A percentile compares a stretch with the other conserved stretches of the same genome.
Conservation (phyloP, 495 filamentous ascomycete species). For the Patellaria atrata region DNA sequence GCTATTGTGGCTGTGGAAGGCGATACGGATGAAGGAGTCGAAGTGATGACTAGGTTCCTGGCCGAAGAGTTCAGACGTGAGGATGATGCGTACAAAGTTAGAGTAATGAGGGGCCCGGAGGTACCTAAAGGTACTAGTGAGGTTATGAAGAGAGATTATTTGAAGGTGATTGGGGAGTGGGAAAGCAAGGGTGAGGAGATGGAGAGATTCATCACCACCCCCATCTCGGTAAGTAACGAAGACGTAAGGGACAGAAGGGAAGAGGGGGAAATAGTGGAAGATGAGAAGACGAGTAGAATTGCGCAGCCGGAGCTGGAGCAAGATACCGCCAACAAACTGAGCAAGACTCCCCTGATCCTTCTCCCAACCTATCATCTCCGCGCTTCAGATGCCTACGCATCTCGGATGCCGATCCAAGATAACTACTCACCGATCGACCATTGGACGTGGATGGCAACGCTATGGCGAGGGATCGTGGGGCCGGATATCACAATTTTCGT, state of each 20-base stretch:
- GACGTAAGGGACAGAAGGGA: conserved; percentile 1
- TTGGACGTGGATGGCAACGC: conserved; percentile 95
- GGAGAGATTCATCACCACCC: conserved; percentile 42
- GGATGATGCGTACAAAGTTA: conserved; percentile 43
- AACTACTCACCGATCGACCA: conserved; percentile 73
- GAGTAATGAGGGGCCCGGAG: conserved; percentile 36
- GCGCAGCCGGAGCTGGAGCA: background rate
- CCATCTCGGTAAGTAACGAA: background rate
- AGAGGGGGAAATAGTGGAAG: too few species aligned
- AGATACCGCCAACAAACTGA: conserved; percentile 1
- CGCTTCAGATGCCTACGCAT: conserved; percentile 58
- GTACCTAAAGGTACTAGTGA: conserved; percentile 23
- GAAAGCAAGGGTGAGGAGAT: conserved; percentile 56
- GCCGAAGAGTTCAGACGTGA: conserved; percentile 42
- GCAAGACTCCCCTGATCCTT: conserved; percentile 47
- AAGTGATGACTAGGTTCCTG: conserved; percentile 44
- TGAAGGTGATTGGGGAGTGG: conserved; percentile 58
- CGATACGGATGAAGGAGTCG: conserved; percentile 38
- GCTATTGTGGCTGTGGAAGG: conserved; percentile 77
- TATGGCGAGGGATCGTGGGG: conserved; percentile 79
- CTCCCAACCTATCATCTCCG: conserved; percentile 65
- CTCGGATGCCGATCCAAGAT: conserved; percentile 57
- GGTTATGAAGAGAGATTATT: conserved; percentile 38
- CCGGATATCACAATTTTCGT: conserved; percentile 76
- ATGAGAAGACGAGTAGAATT: background rate